Base-by-base conservation (phyloP, 2,329 filamentous ascomycete species). In the Hysterium pulicare region DNA sequence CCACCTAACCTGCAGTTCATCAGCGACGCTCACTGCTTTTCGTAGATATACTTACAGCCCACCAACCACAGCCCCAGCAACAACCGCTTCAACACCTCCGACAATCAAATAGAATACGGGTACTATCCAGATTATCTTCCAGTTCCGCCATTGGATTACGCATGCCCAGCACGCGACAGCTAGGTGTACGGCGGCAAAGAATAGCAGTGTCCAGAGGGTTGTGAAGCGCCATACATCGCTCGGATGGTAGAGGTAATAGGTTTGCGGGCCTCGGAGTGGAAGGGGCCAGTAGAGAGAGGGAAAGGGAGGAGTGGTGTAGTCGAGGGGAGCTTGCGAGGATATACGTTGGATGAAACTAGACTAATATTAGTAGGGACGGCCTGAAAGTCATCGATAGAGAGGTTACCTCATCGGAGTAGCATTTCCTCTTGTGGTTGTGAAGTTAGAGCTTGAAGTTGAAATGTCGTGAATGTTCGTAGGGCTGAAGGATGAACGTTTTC, bases 171-270 rank as follows among this genome's bases (percentile, higher is more conserved):
- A 70, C 0, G 85, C 82, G 2, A 85, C 86, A 24, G 82, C 76
- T 15, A 90, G 58, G 63, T 95, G 88, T 48, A 90, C 86, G 16
- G 81, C 74, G 24, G 79, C 82, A 55, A 87, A 91, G 52, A 89
- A 79, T 22, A 95, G 81, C 28, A 94, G 69, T 0, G 89, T 95
- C 90, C 90, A 96, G 61, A 84, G 78, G 13, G 93, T 70, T 1
- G 89, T 95, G 66, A 93, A 95, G 50, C 85, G 84, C 84, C 88
- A 91, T 42, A 94, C 87, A 60, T 95, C 88, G 46, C 69, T 64
- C 2, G 87, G 75, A 58, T 85, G 77, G 71, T 87, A 91, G 53
- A 95, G 82, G 56, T 83, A 84, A 48, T 71, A 69, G 24, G 75
- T 69, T 28, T 80, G 78, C 46, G 77, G 76, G 33, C 77, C 70